Percentiles rank a stretch among this genome's conserved stretches.
Evolutionary conservation across 2,329 filamentous ascomycete genomes (phyloP).

Genomic region (Clarireedia monteithiana): DNA sequence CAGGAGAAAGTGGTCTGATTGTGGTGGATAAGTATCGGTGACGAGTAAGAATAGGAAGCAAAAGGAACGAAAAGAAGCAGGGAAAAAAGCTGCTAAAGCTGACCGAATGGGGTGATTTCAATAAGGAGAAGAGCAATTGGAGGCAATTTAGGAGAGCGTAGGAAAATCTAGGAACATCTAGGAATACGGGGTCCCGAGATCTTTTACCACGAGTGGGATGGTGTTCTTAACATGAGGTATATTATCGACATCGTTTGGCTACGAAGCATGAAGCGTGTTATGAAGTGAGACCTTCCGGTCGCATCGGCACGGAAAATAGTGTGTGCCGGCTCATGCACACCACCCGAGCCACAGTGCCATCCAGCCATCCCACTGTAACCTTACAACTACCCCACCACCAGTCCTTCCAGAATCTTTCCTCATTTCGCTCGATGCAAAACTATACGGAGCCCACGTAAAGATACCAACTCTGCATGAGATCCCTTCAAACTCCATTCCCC

Average conservation of each 20-base stretch:
- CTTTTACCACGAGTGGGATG: no score
- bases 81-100: not conserved
- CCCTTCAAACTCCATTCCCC: not conserved
- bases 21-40: not conserved
- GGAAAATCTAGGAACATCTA: not conserved
- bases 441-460: not conserved
- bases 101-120: not conserved
- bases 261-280: no score
- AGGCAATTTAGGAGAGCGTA: not conserved
- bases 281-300: no score
- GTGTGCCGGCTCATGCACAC: no score
- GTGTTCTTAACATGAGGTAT: no score
- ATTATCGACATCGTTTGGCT: no score
- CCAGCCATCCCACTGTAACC: not conserved
- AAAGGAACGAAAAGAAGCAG: not conserved
- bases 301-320: no score
- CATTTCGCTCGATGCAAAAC: not conserved
- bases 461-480: not conserved
- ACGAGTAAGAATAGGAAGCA: not conserved
- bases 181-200: not conserved
- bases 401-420: not conserved
- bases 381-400: not conserved
- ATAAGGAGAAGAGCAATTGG: not conserved
- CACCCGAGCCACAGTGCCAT: not conserved
- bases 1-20: slow-evolving; percentile 10